Evolutionary conservation across 345 rosid species (phyloP).

Genomic region (Dimocarpus longan): DNA sequence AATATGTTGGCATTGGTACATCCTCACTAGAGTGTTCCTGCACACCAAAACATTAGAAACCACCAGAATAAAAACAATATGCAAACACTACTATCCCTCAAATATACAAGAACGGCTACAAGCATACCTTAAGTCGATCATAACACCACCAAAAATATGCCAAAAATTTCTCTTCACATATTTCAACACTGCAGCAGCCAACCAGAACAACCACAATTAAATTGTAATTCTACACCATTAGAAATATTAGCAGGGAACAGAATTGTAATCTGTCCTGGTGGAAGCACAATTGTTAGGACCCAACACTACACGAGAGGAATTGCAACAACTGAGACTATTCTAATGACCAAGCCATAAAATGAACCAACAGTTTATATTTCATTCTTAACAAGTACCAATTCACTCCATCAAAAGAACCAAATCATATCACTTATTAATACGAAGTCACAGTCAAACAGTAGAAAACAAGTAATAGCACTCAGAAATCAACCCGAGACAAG

Average conservation of each 20-base stretch:
- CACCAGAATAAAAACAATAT: constrained; percentile 1
- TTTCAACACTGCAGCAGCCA: constrained; percentile 66
- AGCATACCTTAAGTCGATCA: constrained; percentile 74
- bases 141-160: constrained; percentile 97
- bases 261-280: background rate
- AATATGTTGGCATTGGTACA: constrained; percentile 88
- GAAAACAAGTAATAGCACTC: constrained; percentile 5
- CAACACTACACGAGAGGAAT: background rate
- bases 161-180: constrained; percentile 82
- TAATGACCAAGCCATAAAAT: background rate
- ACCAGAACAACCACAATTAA: constrained; percentile 17
- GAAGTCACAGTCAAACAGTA: background rate
- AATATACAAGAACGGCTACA: background rate
- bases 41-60: constrained; percentile 21
- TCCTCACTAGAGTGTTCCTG: constrained; percentile 75
- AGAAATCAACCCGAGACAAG: background rate
- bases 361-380: background rate
- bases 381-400: background rate
- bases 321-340: background rate
- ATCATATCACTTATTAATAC: background rate
- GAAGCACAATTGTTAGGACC: background rate
- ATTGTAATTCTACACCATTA: background rate
- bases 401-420: background rate
- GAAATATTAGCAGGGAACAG: background rate
- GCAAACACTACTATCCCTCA: background rate